Conservation (phyloP, 768 basidiomycete genomes). For the Neoboletus subvelutipes region DNA sequence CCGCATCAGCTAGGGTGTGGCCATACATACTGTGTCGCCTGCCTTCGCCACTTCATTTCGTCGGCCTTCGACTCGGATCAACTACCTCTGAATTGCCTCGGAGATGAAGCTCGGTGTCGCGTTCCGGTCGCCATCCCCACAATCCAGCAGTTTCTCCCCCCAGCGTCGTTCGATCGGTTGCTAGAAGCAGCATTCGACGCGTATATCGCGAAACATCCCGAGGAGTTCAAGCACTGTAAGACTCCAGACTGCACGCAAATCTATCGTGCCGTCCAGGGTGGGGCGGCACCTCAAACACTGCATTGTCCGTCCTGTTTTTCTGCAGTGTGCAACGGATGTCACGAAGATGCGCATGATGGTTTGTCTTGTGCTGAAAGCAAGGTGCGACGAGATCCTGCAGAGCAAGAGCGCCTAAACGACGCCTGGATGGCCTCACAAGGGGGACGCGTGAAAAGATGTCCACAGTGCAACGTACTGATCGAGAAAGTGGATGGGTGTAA, state of each 20-base stretch:
- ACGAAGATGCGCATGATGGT: constrained; percentile 60
- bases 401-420: constrained; percentile 52
- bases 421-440: constrained; percentile 57
- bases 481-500: constrained; percentile 75
- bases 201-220: constrained; percentile 55
- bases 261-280: constrained; percentile 52
- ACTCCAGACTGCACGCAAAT: constrained; percentile 76
- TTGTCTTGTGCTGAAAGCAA: constrained; percentile 51
- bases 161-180: constrained; percentile 53
- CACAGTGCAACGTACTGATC: constrained; percentile 64
- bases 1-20: constrained; percentile 57
- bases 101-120: constrained; percentile 57
- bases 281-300: constrained; percentile 36
- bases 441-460: constrained; percentile 65
- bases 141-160: constrained; percentile 50
- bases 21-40: constrained; percentile 64
- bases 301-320: constrained; percentile 70
- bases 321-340: constrained; percentile 63
- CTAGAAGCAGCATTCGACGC: constrained; percentile 55
- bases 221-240: constrained; percentile 71
- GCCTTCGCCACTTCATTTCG: constrained; percentile 55
- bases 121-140: constrained; percentile 50
- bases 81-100: constrained; percentile 71
- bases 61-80: constrained; percentile 53
- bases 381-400: constrained; percentile 37